phyloP scores from a whole-genome alignment of 2,329 filamentous ascomycete species.

The Fusarium pseudocircinatum region DNA sequence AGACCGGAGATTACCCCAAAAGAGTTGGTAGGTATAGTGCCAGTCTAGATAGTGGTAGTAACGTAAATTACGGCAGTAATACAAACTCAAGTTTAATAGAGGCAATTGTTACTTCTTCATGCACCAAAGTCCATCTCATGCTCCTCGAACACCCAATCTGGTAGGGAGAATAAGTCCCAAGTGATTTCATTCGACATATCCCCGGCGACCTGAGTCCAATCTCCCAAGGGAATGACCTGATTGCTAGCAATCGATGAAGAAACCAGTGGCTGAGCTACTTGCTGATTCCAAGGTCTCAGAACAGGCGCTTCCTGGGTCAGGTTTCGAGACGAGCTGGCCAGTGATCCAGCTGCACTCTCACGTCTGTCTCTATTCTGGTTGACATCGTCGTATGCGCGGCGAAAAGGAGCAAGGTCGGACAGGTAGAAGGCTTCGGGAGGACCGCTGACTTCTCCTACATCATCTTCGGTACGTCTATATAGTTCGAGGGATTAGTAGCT shows the following conservation, averaged over 20 bases:
- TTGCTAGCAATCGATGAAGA: background rate
- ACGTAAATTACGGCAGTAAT: no score
- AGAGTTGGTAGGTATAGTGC: background rate
- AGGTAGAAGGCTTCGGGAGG: background rate
- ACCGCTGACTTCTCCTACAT: background rate
- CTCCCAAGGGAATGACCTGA: background rate
- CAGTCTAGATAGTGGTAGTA: background rate
- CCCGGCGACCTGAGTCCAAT: background rate
- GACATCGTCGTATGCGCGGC: background rate
- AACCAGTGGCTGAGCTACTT: background rate
- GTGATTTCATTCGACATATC: background rate
- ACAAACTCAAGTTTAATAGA: no score
- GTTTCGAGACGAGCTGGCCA: background rate
- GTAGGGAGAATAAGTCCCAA: background rate
- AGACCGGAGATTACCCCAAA: constrained; percentile 12
- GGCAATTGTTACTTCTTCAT: background rate
- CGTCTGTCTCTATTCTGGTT: background rate
- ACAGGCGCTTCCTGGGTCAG: background rate
- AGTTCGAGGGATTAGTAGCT: background rate
- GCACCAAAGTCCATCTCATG: background rate
- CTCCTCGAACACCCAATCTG: background rate
- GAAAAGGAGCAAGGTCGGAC: background rate
- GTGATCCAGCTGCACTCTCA: background rate
- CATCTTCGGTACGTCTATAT: background rate
- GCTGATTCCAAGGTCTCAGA: background rate